These are phyloP conservation scores for Colletotrichum coccodes DNA, from an alignment of 2,329 filamentous ascomycete species.

Conservation along the genomic window DNA sequence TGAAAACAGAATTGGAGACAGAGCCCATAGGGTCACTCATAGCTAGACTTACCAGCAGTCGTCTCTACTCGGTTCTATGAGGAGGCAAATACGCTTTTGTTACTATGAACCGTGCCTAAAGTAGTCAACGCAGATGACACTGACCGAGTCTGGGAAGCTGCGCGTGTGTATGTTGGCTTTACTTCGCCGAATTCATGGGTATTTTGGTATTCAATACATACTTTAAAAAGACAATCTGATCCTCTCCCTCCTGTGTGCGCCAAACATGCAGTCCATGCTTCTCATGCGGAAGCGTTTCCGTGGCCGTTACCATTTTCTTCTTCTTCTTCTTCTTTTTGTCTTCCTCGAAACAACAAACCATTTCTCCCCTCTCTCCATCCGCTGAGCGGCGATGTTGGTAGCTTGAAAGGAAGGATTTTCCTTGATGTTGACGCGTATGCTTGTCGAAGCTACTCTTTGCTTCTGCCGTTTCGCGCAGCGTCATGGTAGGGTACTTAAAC, in stretches of 20 bases:
- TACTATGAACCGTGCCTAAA: not conserved
- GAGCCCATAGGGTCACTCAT: not conserved
- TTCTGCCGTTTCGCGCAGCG: not conserved
- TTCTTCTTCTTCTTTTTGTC: slow-evolving; percentile 1
- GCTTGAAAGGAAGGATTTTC: not conserved
- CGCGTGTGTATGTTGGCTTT: not conserved
- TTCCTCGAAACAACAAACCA: not conserved
- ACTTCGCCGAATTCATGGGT: slow-evolving; percentile 25
- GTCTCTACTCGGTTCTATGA: not conserved
- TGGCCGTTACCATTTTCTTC: slow-evolving; percentile 3
- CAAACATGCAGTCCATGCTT: slow-evolving; percentile 32
- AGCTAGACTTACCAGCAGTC: slow-evolving; percentile 18
- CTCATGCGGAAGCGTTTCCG: slow-evolving; percentile 17
- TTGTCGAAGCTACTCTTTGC: not conserved
- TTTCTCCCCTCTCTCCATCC: not conserved
- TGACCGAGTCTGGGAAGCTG: not conserved
- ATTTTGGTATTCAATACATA: slow-evolving; percentile 34
- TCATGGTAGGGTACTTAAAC: not conserved
- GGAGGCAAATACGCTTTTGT: not conserved
- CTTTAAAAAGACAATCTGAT: slow-evolving; percentile 31
- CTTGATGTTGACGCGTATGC: not conserved
- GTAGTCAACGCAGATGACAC: not conserved
- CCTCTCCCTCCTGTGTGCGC: slow-evolving; percentile 28
- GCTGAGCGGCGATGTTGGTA: not conserved
- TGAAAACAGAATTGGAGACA: slow-evolving; percentile 5